Percentiles rank a stretch among this genome's conserved stretches.
Evolutionary conservation across 805 yeast genomes (phyloP).

Genomic region (Yarrowia keelungensis): DNA sequence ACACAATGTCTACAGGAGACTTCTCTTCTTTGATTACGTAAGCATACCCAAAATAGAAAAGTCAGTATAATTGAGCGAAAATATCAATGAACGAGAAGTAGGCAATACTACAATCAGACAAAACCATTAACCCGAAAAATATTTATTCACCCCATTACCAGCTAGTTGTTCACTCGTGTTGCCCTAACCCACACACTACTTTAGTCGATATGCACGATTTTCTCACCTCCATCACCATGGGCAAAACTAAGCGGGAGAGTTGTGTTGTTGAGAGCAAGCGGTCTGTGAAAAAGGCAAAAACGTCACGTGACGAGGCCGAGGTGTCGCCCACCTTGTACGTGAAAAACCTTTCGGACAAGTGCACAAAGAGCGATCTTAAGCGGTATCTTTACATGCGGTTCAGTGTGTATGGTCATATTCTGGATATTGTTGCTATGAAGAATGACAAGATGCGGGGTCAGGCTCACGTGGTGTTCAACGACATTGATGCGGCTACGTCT

Average conservation of each 20-base stretch:
- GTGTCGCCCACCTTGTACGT: constrained; percentile 51
- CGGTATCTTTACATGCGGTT: constrained; percentile 51
- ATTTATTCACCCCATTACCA: too few species aligned
- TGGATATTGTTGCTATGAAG: constrained; percentile 51
- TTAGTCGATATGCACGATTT: constrained; percentile 2
- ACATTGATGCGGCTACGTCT: constrained; percentile 46
- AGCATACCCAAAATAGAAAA: too few species aligned
- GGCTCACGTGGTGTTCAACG: constrained; percentile 52
- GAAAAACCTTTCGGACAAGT: constrained; percentile 52
- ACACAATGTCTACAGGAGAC: too few species aligned
- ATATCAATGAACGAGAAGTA: too few species aligned
- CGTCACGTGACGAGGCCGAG: constrained; percentile 11
- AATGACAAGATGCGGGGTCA: constrained; percentile 54
- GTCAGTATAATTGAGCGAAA: too few species aligned
- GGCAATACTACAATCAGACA: too few species aligned
- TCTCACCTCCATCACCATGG: constrained; percentile 13
- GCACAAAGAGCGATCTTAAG: constrained; percentile 49
- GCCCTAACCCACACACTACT: constrained; percentile 8
- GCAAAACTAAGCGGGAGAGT: constrained; percentile 9
- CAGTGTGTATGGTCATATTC: constrained; percentile 51
- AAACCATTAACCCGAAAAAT: too few species aligned
- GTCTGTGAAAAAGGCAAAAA: constrained; percentile 22
- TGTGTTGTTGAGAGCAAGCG: constrained; percentile 16
- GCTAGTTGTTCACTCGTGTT: too few species aligned
- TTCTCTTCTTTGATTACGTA: too few species aligned